These are phyloP conservation scores for Hawksworthiomyces lignivorus DNA, from an alignment of 2,329 filamentous ascomycete species.

Conservation along the genomic window DNA sequence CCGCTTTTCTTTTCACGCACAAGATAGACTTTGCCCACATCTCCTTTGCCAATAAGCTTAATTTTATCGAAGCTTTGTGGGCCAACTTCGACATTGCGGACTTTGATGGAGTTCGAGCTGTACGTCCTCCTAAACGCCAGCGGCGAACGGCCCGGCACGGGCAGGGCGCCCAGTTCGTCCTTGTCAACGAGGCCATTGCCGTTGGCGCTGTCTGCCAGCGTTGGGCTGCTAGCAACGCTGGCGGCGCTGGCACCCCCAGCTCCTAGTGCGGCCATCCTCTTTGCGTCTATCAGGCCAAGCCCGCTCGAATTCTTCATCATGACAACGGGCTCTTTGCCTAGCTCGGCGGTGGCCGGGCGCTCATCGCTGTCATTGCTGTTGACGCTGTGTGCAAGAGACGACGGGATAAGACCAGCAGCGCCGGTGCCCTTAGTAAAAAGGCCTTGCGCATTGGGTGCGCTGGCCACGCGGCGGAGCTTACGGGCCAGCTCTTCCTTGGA, in stretches of 20 bases:
- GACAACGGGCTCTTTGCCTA: conserved; percentile 72
- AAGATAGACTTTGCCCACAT: conserved; percentile 96
- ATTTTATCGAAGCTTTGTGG: conserved; percentile 98
- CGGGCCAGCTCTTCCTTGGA: conserved; percentile 91
- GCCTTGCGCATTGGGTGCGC: conserved; percentile 93
- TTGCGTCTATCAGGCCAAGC: conserved; percentile 39
- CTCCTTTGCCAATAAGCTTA: conserved; percentile 96
- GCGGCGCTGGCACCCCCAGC: background rate
- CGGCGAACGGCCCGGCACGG: conserved; percentile 59
- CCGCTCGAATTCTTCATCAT: conserved; percentile 45
- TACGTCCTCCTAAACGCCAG: conserved; percentile 88
- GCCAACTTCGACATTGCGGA: conserved; percentile 91
- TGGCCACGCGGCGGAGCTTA: conserved; percentile 88
- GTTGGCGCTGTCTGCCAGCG: conserved; percentile 19
- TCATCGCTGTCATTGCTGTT: conserved; percentile 36
- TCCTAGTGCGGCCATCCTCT: conserved; percentile 28
- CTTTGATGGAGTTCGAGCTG: conserved; percentile 98
- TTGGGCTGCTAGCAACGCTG: conserved; percentile 2
- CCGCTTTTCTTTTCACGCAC: conserved; percentile 97
- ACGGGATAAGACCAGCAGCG: background rate
- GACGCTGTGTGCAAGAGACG: background rate
- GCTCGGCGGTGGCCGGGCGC: conserved; percentile 75
- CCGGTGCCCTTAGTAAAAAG: conserved; percentile 61
- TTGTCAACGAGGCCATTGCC: conserved; percentile 32
- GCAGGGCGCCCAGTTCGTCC: conserved; percentile 52